Conservation (phyloP, 371 early-diverging fungal species). For the Mortierella sp. region DNA sequence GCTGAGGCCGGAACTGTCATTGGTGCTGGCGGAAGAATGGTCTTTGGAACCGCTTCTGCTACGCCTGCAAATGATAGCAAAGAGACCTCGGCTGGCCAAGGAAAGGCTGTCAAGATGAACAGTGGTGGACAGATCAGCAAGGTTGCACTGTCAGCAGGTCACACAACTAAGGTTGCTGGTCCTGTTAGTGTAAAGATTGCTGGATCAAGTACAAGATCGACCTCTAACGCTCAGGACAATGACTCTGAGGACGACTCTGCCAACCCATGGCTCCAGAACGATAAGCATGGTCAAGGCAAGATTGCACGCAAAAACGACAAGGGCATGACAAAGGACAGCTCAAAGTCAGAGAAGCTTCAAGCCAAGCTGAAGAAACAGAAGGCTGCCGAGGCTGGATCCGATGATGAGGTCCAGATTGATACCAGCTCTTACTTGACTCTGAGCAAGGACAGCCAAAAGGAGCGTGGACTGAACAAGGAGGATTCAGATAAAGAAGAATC, state of each 20-base stretch:
- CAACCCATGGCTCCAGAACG: slow-evolving; percentile 77
- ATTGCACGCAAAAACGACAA: slow-evolving; percentile 65
- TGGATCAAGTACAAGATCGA: slow-evolving; percentile 26
- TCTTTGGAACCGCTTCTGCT: slow-evolving; percentile 60
- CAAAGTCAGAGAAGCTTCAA: slow-evolving; percentile 70
- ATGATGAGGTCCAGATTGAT: slow-evolving; percentile 75
- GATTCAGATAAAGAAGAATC: not conserved
- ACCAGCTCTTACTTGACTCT: slow-evolving; percentile 63
- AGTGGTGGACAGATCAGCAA: slow-evolving; percentile 73
- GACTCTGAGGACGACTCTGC: slow-evolving; percentile 43
- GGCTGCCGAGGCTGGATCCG: slow-evolving; percentile 54
- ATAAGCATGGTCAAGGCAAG: slow-evolving; percentile 64
- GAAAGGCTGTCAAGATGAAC: slow-evolving; percentile 61
- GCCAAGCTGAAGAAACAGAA: slow-evolving; percentile 67
- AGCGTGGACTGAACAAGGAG: slow-evolving; percentile 37
- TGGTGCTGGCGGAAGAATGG: slow-evolving; percentile 74
- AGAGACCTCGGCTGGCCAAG: slow-evolving; percentile 16
- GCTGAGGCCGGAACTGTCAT: slow-evolving; percentile 54
- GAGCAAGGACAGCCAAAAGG: slow-evolving; percentile 49
- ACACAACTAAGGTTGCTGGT: slow-evolving; percentile 69
- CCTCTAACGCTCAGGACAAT: slow-evolving; percentile 51
- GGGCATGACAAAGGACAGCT: slow-evolving; percentile 66
- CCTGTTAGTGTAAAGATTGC: slow-evolving; percentile 61
- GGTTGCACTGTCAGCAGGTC: slow-evolving; percentile 69
- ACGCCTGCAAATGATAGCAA: slow-evolving; percentile 8